These are phyloP conservation scores for Aquilaria agallochum DNA, from an alignment of 441 rosid species.

Conservation along the genomic window DNA sequence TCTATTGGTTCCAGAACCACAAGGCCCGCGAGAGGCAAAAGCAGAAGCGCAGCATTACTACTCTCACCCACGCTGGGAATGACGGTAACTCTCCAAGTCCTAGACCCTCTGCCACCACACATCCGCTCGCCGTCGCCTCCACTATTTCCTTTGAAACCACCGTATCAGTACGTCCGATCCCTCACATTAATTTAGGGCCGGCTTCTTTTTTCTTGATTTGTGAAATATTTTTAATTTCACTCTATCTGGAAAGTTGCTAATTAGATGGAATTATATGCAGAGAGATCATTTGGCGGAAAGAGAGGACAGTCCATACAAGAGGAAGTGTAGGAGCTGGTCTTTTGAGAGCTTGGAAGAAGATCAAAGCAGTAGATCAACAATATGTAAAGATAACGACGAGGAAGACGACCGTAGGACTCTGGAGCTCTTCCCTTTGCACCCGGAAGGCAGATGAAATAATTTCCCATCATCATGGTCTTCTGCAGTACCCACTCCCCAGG, in stretches of 20 bases:
- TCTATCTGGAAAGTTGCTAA: background rate
- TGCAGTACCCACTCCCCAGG: background rate
- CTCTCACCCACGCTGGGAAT: constrained; percentile 21
- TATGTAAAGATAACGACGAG: constrained; percentile 42
- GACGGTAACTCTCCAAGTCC: constrained; percentile 11
- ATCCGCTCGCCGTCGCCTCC: constrained; percentile 8
- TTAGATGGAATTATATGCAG: constrained; percentile 22
- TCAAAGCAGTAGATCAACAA: constrained; percentile 15
- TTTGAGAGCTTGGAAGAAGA: constrained; percentile 70
- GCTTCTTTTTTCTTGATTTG: too few relatives aligned
- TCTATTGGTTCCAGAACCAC: constrained; percentile 99
- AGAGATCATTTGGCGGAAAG: constrained; percentile 32
- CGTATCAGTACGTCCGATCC: constrained; percentile 36
- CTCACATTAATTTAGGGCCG: background rate
- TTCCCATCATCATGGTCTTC: constrained; percentile 19
- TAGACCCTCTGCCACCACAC: constrained; percentile 27
- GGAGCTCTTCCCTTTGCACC: constrained; percentile 94
- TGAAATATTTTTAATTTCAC: background rate
- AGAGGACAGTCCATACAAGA: constrained; percentile 67
- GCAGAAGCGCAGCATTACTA: constrained; percentile 61
- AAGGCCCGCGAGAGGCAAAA: constrained; percentile 99
- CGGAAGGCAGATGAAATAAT: constrained; percentile 68
- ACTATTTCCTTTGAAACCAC: constrained; percentile 35
- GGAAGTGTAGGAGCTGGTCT: constrained; percentile 86
- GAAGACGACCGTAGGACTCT: constrained; percentile 63